phyloP scores from a whole-genome alignment of 257 asterid species.

The Scutellaria baicalensis region DNA sequence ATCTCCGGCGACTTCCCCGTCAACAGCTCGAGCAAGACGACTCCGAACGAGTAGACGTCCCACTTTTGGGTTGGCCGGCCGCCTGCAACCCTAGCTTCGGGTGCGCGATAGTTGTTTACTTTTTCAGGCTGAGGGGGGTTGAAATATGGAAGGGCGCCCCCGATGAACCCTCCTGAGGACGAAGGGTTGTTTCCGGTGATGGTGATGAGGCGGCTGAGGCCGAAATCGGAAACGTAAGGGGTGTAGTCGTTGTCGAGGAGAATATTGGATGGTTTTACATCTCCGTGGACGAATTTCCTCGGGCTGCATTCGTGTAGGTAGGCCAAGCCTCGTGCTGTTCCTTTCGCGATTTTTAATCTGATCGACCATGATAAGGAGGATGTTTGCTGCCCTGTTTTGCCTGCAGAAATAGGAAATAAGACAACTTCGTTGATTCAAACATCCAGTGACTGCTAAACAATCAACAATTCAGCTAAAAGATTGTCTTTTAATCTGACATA shows the following conservation, averaged over 20 bases:
- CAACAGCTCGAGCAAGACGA: slow-evolving; percentile 68
- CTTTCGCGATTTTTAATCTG: slow-evolving; percentile 64
- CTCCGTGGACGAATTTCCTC: slow-evolving; percentile 82
- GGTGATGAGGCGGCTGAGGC: slow-evolving; percentile 80
- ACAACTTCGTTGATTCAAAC: neutral
- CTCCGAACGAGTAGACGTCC: slow-evolving; percentile 93
- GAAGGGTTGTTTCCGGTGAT: slow-evolving; percentile 86
- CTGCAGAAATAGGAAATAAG: slow-evolving; percentile 23
- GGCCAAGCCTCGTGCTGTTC: slow-evolving; percentile 76
- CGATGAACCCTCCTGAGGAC: slow-evolving; percentile 83
- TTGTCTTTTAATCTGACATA: neutral
- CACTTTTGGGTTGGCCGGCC: slow-evolving; percentile 84
- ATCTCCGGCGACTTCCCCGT: slow-evolving; percentile 82
- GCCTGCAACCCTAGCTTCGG: slow-evolving; percentile 63
- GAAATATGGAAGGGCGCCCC: slow-evolving; percentile 76
- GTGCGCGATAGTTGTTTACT: slow-evolving; percentile 61
- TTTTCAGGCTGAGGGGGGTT: slow-evolving; percentile 52
- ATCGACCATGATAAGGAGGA: slow-evolving; percentile 64
- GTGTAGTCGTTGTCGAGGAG: slow-evolving; percentile 79
- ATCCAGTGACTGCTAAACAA: neutral
- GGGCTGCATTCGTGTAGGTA: slow-evolving; percentile 97
- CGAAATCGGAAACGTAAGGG: slow-evolving; percentile 72
- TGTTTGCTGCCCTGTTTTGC: slow-evolving; percentile 59
- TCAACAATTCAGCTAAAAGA: neutral
- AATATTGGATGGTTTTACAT: slow-evolving; percentile 77